Base-by-base conservation (phyloP, 163 green algal genomes). In the Volvox carteri region DNA sequence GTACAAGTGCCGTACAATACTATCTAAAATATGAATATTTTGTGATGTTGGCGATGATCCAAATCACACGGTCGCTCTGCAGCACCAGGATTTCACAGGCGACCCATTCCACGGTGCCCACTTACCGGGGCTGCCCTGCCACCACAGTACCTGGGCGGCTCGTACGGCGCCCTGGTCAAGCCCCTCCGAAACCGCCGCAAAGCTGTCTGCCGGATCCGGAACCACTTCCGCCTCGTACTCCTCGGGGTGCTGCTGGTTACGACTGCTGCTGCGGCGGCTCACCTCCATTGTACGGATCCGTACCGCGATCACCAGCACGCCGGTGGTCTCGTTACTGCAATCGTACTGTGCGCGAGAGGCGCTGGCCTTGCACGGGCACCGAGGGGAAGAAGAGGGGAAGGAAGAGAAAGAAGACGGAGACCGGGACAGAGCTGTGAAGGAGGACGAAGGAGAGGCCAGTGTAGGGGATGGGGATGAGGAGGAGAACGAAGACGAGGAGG, bases 161-260 rank as follows among this genome's bases (percentile, higher is more conserved):
- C 65, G 65, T 33, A 75, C 65, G 25, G n/a, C 30, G 18, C 65
- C 30, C 30, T 7, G 12, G 9, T 44, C 65, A 30, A 75, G 65
- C 65, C 65, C 18, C 35, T 33, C 65, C 65, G 35, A 25, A 12
- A 75, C 1, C 33, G 65, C 65, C 65, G 46, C 30, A 8, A 75
- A 42, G 30, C 12, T 75, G 65, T 75, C 65, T 35, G 25, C 25
- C 30, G 65, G 65, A 12, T 75, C 33, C 12, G 65, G 30, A 5
- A 75, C 30, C 65, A 75, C 65, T 33, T 75, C 33, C 8, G 65
- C 16, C 65, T 75, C 65, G 46, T 42, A 75, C 65, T 75, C 65
- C 65, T 33, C 62, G 16, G 37, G 28, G 62, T 23, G 62, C 28
- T 28, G 37, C 23, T 73, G 11, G 16, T 28, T 73, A 8, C 62